A percentile compares a stretch with the other conserved stretches of the same genome.
Evolutionary conservation across 768 basidiomycete species (phyloP).

Genomic region (Podaxis sp.): DNA sequence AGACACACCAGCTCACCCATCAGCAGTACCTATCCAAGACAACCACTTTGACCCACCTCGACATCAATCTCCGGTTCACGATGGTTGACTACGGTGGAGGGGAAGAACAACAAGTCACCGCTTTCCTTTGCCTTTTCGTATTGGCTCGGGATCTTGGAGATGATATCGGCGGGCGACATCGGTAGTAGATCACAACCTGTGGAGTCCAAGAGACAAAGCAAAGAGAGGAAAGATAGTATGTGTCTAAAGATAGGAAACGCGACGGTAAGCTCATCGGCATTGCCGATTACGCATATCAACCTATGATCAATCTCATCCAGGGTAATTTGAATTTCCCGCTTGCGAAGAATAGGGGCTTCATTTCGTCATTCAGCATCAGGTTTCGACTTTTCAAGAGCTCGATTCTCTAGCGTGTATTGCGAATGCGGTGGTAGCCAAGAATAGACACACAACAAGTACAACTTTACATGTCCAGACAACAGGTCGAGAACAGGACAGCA

Average conservation of each 20-base stretch:
- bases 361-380: not conserved
- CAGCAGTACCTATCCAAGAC: not conserved
- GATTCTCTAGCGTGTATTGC: conserved; percentile 1
- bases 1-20: not conserved
- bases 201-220: not conserved
- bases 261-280: not conserved
- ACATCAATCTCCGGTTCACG: conserved; percentile 50
- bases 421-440: not conserved
- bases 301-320: not conserved
- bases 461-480: conserved; percentile 6
- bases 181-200: not conserved
- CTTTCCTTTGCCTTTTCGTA: conserved; percentile 59
- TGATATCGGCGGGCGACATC: conserved; percentile 49
- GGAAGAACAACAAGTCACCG: conserved; percentile 76
- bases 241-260: not conserved
- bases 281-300: not conserved
- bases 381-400: not conserved
- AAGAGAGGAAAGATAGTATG: not conserved
- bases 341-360: not conserved
- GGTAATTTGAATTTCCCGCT: not conserved
- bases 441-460: not conserved
- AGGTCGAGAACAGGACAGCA: not conserved
- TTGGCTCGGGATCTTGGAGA: conserved; percentile 50
- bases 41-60: conserved; percentile 43
- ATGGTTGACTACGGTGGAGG: conserved; percentile 65